These are phyloP conservation scores for Apiospora sp. DNA, from an alignment of 2,329 filamentous ascomycete species.

Conservation along the genomic window DNA sequence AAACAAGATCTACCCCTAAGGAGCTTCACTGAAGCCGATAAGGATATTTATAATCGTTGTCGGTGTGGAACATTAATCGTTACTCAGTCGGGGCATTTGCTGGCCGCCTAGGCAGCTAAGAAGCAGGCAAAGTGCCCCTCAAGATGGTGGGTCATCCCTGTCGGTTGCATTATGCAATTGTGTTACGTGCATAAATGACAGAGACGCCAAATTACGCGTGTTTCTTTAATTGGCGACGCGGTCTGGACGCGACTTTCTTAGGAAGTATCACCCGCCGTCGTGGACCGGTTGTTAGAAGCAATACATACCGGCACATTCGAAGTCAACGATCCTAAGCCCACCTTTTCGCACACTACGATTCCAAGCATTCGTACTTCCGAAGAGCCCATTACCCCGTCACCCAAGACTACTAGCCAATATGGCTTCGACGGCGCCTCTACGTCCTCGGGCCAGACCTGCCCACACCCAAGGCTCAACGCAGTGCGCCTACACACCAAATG, in stretches of 20 bases:
- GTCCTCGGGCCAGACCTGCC: conserved; percentile 70
- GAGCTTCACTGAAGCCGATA: not conserved
- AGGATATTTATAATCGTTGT: not conserved
- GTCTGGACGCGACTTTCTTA: conserved; percentile 48
- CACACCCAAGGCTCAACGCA: conserved; percentile 88
- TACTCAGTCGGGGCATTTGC: not conserved
- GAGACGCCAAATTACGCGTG: conserved; percentile 25
- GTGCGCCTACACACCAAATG: conserved; percentile 89
- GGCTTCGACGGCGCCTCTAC: conserved; percentile 51
- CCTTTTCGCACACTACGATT: not conserved
- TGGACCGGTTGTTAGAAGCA: conserved; percentile 18
- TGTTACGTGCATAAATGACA: not conserved
- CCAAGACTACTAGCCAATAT: conserved; percentile 35
- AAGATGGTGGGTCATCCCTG: conserved; percentile 25
- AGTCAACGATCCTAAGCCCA: not conserved
- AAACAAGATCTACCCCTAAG: not conserved
- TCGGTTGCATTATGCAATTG: conserved; percentile 6
- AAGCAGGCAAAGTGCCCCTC: not conserved
- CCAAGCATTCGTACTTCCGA: not conserved
- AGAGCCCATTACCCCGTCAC: conserved; percentile 9
- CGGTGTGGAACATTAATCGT: not conserved
- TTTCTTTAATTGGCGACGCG: conserved; percentile 51
- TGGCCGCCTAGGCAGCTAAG: not conserved
- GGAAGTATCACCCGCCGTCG: conserved; percentile 9
- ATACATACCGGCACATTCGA: not conserved